phyloP scores from a whole-genome alignment of 225 moss, liverwort and hornwort genomes.

The Marchantia polymorpha region DNA sequence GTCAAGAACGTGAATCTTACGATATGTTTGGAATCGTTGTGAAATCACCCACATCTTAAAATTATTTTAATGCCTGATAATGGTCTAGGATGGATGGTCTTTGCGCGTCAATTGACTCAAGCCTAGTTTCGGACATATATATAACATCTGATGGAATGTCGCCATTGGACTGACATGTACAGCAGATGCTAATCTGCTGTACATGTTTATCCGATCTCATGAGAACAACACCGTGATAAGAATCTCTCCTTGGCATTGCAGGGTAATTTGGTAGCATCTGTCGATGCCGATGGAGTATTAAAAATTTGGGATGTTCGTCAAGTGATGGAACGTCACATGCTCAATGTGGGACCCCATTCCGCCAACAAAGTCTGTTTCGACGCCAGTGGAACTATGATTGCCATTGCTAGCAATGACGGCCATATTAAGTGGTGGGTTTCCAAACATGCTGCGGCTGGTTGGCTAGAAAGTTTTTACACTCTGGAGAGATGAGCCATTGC shows the following conservation, averaged over 20 bases:
- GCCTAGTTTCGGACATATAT: neutral
- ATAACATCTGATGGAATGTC: neutral
- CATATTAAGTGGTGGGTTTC: conserved; percentile 74
- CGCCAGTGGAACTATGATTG: conserved; percentile 75
- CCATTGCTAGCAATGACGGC: conserved; percentile 84
- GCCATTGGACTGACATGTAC: neutral
- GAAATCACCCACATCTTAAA: no score
- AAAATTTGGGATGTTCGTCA: conserved; percentile 98
- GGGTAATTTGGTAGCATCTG: conserved; percentile 84
- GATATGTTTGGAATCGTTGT: no score
- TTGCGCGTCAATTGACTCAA: no score
- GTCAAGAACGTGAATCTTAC: no score
- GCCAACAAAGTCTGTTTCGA: conserved; percentile 87
- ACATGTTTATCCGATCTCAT: neutral
- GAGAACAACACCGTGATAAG: neutral
- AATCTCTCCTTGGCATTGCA: conserved; percentile 16
- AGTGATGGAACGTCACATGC: conserved; percentile 74
- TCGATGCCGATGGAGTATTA: conserved; percentile 80
- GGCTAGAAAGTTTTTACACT: neutral
- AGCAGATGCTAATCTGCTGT: neutral
- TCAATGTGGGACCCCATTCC: conserved; percentile 91
- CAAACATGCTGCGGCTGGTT: neutral
- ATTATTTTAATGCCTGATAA: no score
- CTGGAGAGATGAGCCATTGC: neutral
- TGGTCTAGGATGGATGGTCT: no score